Evolutionary conservation across 805 yeast species (phyloP).

Genomic region (Saturnispora halmiae): DNA sequence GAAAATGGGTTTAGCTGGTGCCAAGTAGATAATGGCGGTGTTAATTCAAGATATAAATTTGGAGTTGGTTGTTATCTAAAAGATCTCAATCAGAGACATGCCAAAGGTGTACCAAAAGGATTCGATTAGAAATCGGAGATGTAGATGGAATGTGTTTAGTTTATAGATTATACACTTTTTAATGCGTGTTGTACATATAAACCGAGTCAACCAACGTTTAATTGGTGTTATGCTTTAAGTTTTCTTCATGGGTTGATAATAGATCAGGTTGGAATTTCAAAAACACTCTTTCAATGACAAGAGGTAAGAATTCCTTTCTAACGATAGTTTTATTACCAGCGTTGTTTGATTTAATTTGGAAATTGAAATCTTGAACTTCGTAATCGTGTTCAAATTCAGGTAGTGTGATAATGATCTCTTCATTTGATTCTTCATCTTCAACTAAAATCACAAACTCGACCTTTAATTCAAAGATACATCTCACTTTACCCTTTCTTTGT

Average conservation of each 20-base stretch:
- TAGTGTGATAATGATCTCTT: conserved; percentile 38
- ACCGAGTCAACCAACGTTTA: too few species aligned
- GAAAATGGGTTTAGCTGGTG: conserved; percentile 49
- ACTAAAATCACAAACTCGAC: conserved; percentile 41
- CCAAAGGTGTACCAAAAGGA: conserved; percentile 84
- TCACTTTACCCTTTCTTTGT: conserved; percentile 74
- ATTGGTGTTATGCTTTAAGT: conserved; percentile 46
- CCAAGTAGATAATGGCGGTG: conserved; percentile 40
- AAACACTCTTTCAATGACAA: conserved; percentile 35
- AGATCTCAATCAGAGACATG: conserved; percentile 41
- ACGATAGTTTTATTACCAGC: conserved; percentile 32
- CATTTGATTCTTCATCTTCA: conserved; percentile 24
- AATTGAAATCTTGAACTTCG: conserved; percentile 52
- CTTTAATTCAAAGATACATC: conserved; percentile 62
- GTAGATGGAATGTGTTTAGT: neutral
- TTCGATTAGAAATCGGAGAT: conserved; percentile 32
- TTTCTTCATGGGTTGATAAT: conserved; percentile 51
- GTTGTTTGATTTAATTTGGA: conserved; percentile 35
- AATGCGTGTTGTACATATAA: too few species aligned
- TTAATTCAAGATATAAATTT: conserved; percentile 25
- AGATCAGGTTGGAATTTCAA: conserved; percentile 55
- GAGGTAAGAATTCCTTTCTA: conserved; percentile 43
- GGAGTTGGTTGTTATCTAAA: conserved; percentile 36
- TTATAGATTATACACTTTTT: too few species aligned
- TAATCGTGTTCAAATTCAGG: conserved; percentile 76